Evolutionary conservation across 2,329 filamentous ascomycete species (phyloP).

Genomic region (Verticillium dahliae): DNA sequence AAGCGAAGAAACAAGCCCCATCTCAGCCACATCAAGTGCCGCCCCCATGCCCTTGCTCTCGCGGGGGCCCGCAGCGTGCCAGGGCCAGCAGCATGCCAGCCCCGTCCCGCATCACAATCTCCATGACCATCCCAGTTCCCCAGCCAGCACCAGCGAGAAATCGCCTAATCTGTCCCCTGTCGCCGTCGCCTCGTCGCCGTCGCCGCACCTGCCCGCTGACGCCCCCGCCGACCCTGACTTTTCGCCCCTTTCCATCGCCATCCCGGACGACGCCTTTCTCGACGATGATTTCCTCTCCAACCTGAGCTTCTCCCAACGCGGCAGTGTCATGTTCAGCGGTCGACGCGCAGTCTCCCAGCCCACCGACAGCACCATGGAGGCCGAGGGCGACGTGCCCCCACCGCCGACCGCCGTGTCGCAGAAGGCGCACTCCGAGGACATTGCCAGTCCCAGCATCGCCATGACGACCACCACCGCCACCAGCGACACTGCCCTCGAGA

Average conservation of each 20-base stretch:
- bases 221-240: slow-evolving; percentile 28
- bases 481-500: slow-evolving; percentile 11
- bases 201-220: slow-evolving; percentile 4
- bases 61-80: background rate
- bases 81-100: background rate
- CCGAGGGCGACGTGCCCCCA: background rate
- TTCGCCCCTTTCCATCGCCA: slow-evolving; percentile 47
- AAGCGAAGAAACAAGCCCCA: background rate
- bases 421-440: background rate
- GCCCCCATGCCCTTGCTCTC: background rate
- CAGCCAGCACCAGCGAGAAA: background rate
- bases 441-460: background rate
- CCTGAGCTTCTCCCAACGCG: slow-evolving; percentile 56
- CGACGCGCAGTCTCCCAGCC: slow-evolving; percentile 6
- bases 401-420: background rate
- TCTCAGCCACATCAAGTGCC: background rate
- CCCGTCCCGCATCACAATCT: background rate
- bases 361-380: background rate
- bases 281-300: slow-evolving; percentile 51
- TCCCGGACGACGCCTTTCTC: slow-evolving; percentile 49
- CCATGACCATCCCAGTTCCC: background rate
- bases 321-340: slow-evolving; percentile 55
- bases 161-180: slow-evolving; percentile 13
- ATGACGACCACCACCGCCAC: slow-evolving; percentile 1
- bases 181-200: background rate